These are phyloP conservation scores for Thermoascus crustaceus DNA, from an alignment of 2,329 filamentous ascomycete species.

Conservation along the genomic window DNA sequence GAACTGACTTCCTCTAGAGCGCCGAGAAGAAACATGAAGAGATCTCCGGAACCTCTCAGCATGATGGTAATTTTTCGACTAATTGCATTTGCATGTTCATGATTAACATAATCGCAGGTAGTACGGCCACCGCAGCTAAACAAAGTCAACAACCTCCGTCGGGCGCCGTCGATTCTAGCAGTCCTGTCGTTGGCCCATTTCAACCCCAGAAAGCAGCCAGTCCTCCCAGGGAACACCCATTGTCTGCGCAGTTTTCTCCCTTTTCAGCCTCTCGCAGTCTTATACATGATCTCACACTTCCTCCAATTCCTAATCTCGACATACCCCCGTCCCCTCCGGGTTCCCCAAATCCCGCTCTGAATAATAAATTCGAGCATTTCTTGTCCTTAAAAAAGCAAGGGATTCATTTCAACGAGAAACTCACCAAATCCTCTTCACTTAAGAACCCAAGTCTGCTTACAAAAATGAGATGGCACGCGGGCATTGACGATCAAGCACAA, in stretches of 20 bases:
- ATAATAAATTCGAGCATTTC: conserved; percentile 53
- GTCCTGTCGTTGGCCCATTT: conserved; percentile 30
- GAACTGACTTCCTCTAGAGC: conserved; percentile 1
- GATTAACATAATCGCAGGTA: not conserved
- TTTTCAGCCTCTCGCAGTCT: conserved; percentile 42
- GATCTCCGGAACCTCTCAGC: not conserved
- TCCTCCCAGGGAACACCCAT: conserved; percentile 8
- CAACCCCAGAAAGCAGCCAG: conserved; percentile 17
- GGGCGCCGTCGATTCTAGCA: conserved; percentile 12
- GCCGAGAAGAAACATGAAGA: not conserved
- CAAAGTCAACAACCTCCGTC: conserved; percentile 1
- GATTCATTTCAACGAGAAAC: conserved; percentile 56
- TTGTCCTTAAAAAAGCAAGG: conserved; percentile 54
- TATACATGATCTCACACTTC: conserved; percentile 50
- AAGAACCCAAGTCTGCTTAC: conserved; percentile 51
- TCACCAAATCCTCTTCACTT: conserved; percentile 49
- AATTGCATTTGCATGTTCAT: not conserved
- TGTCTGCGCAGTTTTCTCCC: conserved; percentile 33
- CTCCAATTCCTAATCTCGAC: conserved; percentile 37
- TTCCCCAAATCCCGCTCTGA: conserved; percentile 36
- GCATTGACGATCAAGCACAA: conserved; percentile 45
- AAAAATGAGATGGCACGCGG: conserved; percentile 52
- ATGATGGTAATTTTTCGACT: not conserved
- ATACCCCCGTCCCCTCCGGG: conserved; percentile 41
- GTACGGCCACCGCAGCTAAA: not conserved